Evolutionary conservation across 1,139 yeast genomes (phyloP), one percentile per base, ranked within the genome.

Genomic region (Geotrichum citri-aurantii): DNA sequence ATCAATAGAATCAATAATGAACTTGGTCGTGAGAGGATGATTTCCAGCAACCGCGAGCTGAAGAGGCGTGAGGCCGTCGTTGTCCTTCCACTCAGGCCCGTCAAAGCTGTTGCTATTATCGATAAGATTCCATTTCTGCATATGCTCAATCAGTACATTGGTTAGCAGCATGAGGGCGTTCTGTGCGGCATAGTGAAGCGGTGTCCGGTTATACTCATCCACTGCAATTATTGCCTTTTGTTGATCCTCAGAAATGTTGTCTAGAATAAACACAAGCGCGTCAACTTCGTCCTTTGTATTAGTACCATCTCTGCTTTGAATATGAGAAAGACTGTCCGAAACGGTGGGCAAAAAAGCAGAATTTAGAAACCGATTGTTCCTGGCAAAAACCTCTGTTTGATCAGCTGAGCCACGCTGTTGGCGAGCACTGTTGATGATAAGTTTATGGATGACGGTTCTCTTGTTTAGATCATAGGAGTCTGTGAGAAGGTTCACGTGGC

Each of bases 101-200:
- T 57, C 49, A n/a, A 62, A 59, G 5, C 54, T 56, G n/a, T 46
- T 47, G 21, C 29, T 33, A n/a, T 40, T 42, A 42, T 63, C 61
- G 73, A 82, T 76, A 48, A 79, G 75, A 1, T 72, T 73, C 88
- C 88, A 85, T 53, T 75, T 72, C 60, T 72, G 75, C 63, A 82
- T 69, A 66, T 77, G 81, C 44, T 78, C 77, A 27, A 91, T 73
- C 42, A 92, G 77, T 11, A 83, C 76, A 26, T 75, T 75, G 1
- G 90, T 78, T 49, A 86, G 82, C 56, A 81, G 82, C 62, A 81
- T 83, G 59, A 92, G 77, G 0, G 98, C 98, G 70, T 85, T 90
- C 68, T 89, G 95, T 1, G 95, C 86, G 17, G 96, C 84, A 71
- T 92, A 92, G 73, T 93, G 98, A 59, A 93, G 76, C 0, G 98